phyloP scores from a whole-genome alignment of 495 filamentous ascomycete species.

The Talaromyces trachyspermus region DNA sequence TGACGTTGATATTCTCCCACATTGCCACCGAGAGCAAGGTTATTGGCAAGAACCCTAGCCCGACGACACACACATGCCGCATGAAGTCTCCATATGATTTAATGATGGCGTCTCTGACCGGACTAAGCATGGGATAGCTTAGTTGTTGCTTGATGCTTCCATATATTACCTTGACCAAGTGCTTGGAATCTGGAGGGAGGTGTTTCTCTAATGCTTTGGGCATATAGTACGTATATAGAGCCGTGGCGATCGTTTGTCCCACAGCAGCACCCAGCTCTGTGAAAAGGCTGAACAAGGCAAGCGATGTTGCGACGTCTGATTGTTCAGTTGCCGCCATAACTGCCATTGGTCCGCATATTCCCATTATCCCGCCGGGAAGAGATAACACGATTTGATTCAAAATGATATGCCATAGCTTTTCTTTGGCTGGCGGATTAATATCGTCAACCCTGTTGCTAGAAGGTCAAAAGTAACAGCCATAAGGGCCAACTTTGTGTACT shows the following conservation, averaged over 20 bases:
- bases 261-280: constrained; percentile 57
- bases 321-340: constrained; percentile 59
- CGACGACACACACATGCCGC: constrained; percentile 47
- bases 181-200: constrained; percentile 42
- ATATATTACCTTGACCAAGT: constrained; percentile 44
- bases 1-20: constrained; percentile 52
- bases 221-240: constrained; percentile 61
- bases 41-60: constrained; percentile 38
- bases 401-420: constrained; percentile 55
- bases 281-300: constrained; percentile 57
- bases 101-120: constrained; percentile 46
- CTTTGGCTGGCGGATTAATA: constrained; percentile 55
- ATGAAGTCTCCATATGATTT: constrained; percentile 50
- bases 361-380: constrained; percentile 48
- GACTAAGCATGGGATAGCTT: constrained; percentile 42
- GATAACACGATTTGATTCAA: constrained; percentile 72
- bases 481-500: constrained; percentile 47
- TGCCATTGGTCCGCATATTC: constrained; percentile 60
- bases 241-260: constrained; percentile 52
- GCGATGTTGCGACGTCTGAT: constrained; percentile 56
- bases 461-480: constrained; percentile 54
- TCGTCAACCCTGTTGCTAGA: constrained; percentile 53
- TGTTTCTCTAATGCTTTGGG: constrained; percentile 40
- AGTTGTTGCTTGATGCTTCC: constrained; percentile 42
- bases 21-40: constrained; percentile 36